Evolutionary conservation across 2,329 filamentous ascomycete genomes (phyloP), one percentile per base, ranked within the genome.

Genomic region (Cadophora malorum): DNA sequence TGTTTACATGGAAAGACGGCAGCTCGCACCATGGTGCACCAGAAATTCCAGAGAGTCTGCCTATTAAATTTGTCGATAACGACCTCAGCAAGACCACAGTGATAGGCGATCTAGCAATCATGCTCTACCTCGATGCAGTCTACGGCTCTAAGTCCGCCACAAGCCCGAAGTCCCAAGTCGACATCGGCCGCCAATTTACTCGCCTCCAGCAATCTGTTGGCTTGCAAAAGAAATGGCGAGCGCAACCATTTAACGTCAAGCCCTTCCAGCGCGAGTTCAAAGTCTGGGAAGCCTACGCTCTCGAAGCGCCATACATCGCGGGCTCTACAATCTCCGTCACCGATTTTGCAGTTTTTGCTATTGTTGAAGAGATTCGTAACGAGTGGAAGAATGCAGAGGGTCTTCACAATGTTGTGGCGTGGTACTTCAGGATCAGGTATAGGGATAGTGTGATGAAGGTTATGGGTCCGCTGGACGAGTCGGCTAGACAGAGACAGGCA

Each of bases 41-140:
- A 8, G 61, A 53, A 1, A 53, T 69, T 45, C n/a, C 70, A 16
- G 74, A 76, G 7, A 73, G 71, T 16, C 50, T 78, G 3, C 74
- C 78, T 1, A 78, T 88, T 65, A 84, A 82, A 65, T 87, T 87
- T 62, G 78, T 84, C 31, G 87, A 90, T 72, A 87, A 86, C 58
- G 85, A 89, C 68, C 72, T 75, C 0, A 78, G 71, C 28, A 81
- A 81, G 67, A 83, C 86, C 1, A 78, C 77, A 0, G 80, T 86
- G 0, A 77, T 83, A 8, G 86, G 87, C 5, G 81, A 85, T 50
- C 63, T 83, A 1, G 83, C 82, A 41, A 85, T 89, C 67, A 81
- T 90, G 81, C 75, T 86, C 10, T 90, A 92, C 68, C 80, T 92
- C 0, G 86, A 91, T 68, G 81, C 84, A 1, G 78, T 82, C 14